Conservation (phyloP, 805 yeast species). For the Suhomyces vadensis region DNA sequence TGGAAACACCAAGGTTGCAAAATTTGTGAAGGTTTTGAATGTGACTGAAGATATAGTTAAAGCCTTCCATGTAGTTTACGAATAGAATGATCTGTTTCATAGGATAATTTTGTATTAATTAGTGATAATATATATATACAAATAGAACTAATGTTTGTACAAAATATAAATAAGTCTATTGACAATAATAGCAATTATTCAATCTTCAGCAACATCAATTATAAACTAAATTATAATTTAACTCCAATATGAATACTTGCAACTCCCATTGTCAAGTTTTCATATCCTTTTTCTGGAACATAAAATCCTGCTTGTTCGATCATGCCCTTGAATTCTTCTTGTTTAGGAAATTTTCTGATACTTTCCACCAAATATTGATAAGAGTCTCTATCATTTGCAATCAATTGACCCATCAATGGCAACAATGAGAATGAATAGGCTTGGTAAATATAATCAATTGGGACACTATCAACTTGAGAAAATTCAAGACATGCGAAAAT, state of each 20-base stretch:
- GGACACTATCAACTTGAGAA: conserved; percentile 81
- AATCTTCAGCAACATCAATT: background rate
- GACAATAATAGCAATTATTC: background rate
- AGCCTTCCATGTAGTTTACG: conserved; percentile 19
- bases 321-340: conserved; percentile 88
- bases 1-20: conserved; percentile 7
- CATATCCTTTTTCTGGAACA: conserved; percentile 85
- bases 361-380: conserved; percentile 96
- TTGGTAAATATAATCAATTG: conserved; percentile 75
- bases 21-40: conserved; percentile 28
- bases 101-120: background rate
- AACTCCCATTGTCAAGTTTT: conserved; percentile 89
- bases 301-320: conserved; percentile 93
- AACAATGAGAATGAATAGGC: conserved; percentile 84
- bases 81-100: background rate
- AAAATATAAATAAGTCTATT: background rate
- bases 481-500: conserved; percentile 95
- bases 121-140: conserved; percentile 1
- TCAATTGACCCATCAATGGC: conserved; percentile 93
- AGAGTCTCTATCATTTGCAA: conserved; percentile 94
- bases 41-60: conserved; percentile 33
- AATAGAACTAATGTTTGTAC: background rate
- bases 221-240: conserved; percentile 52
- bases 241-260: conserved; percentile 97
- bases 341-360: conserved; percentile 87